Evolutionary conservation across 495 filamentous ascomycete species (phyloP).

Genomic region (Podospora australis): DNA sequence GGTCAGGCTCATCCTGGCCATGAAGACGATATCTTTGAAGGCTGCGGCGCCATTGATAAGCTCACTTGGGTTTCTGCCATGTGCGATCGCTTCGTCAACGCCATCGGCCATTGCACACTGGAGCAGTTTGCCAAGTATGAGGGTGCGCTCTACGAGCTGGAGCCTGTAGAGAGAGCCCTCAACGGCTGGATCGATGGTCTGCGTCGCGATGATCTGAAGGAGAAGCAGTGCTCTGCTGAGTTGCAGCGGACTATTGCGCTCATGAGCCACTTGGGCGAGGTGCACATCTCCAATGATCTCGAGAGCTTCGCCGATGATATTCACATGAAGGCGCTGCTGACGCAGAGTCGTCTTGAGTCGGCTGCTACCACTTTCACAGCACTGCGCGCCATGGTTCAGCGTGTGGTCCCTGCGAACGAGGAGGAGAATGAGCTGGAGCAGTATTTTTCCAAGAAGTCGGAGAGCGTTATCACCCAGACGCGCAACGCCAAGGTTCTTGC

Average conservation of each 20-base stretch:
- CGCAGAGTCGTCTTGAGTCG: constrained; percentile 80
- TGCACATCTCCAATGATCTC: constrained; percentile 64
- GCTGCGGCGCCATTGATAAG: constrained; percentile 75
- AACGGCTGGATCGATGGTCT: constrained; percentile 84
- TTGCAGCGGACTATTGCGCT: constrained; percentile 78
- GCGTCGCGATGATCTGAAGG: constrained; percentile 79
- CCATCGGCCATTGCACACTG: constrained; percentile 65
- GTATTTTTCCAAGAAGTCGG: constrained; percentile 63
- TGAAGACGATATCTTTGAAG: constrained; percentile 69
- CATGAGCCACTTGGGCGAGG: constrained; percentile 75
- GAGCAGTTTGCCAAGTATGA: constrained; percentile 72
- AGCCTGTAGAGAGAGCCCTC: constrained; percentile 84
- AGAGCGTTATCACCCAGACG: constrained; percentile 64
- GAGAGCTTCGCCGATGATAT: constrained; percentile 75
- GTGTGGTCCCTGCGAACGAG: constrained; percentile 45
- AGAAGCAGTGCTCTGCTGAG: constrained; percentile 70
- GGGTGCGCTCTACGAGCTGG: constrained; percentile 76
- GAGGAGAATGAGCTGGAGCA: constrained; percentile 58
- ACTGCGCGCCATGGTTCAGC: constrained; percentile 57
- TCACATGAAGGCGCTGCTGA: constrained; percentile 61
- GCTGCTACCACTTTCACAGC: constrained; percentile 61
- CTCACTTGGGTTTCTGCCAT: constrained; percentile 75
- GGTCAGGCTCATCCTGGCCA: constrained; percentile 46
- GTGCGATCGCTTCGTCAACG: constrained; percentile 76
- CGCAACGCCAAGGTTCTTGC: constrained; percentile 80